phyloP scores from a whole-genome alignment of 352 stramenopile genomes.

The Blastocystis sp. region DNA sequence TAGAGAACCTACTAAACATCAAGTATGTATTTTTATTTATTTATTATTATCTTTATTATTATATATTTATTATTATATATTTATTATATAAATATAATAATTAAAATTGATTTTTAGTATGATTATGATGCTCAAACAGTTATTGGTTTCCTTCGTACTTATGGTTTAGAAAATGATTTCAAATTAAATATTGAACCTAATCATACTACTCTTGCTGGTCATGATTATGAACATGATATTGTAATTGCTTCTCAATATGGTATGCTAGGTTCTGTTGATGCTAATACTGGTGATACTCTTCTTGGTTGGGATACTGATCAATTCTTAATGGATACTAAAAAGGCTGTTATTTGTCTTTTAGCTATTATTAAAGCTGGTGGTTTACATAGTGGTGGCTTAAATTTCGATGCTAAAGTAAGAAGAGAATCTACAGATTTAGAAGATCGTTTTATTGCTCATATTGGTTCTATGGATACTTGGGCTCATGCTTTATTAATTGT shows the following conservation, averaged over 20 bases:
- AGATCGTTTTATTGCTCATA: slow-evolving; percentile 61
- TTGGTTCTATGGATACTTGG: slow-evolving; percentile 62
- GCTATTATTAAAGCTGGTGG: slow-evolving; percentile 56
- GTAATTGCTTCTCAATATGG: slow-evolving; percentile 51
- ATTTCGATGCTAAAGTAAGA: slow-evolving; percentile 63
- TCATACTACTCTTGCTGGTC: slow-evolving; percentile 60
- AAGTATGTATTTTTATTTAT: too few relatives aligned
- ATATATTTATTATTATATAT: too few relatives aligned
- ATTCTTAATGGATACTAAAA: slow-evolving; percentile 58
- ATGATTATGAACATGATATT: slow-evolving; percentile 63
- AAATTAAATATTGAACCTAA: slow-evolving; percentile 67
- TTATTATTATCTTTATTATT: too few relatives aligned
- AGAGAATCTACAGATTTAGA: slow-evolving; percentile 55
- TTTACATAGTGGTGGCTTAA: slow-evolving; percentile 53
- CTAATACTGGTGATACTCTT: slow-evolving; percentile 55
- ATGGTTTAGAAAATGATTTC: slow-evolving; percentile 57
- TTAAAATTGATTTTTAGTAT: too few relatives aligned
- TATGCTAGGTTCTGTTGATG: slow-evolving; percentile 62
- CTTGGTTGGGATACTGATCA: slow-evolving; percentile 60
- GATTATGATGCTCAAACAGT: slow-evolving; percentile 62
- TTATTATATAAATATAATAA: too few relatives aligned
- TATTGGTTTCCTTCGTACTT: slow-evolving; percentile 58
- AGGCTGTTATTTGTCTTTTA: slow-evolving; percentile 55
- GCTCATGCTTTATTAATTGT: slow-evolving; percentile 53
- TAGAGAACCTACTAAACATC: slow-evolving; percentile 60